A percentile compares a stretch with the other conserved stretches of the same genome.
phyloP scores from a whole-genome alignment of 2,329 filamentous ascomycete genomes.

The Paramyrothecium roridum region DNA sequence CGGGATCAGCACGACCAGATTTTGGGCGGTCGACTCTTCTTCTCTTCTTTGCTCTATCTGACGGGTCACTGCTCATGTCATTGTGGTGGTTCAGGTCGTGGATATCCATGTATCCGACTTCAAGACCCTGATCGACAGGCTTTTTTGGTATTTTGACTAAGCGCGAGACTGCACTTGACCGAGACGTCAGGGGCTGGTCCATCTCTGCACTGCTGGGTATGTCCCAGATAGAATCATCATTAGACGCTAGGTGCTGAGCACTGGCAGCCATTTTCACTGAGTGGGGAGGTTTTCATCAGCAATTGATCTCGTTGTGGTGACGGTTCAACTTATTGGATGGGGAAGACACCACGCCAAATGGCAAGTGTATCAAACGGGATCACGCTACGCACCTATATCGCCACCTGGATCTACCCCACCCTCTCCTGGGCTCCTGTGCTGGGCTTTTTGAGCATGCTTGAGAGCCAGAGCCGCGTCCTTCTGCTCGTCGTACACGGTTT shows the following conservation, averaged over 20 bases:
- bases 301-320: too few relatives aligned
- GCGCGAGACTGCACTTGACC: too few relatives aligned
- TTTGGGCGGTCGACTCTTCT: slow-evolving; percentile 12
- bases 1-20: slow-evolving; percentile 7
- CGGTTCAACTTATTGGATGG: too few relatives aligned
- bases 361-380: neutral
- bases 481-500: slow-evolving; percentile 44
- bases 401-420: neutral
- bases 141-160: too few relatives aligned
- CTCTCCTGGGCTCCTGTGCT: slow-evolving; percentile 14
- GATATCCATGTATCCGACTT: neutral
- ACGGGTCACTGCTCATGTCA: neutral
- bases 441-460: slow-evolving; percentile 14
- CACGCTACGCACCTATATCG: neutral
- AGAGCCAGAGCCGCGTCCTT: slow-evolving; percentile 24
- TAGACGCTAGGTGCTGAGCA: neutral
- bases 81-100: neutral
- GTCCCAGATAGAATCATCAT: slow-evolving; percentile 35
- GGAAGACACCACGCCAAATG: too few relatives aligned
- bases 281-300: too few relatives aligned
- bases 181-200: slow-evolving; percentile 2
- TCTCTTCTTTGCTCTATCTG: slow-evolving; percentile 14
- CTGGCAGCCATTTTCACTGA: too few relatives aligned
- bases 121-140: neutral
- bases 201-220: slow-evolving; percentile 39